Evolutionary conservation across 768 basidiomycete genomes (phyloP).

Genomic region (Strobilomyces dryophilus): DNA sequence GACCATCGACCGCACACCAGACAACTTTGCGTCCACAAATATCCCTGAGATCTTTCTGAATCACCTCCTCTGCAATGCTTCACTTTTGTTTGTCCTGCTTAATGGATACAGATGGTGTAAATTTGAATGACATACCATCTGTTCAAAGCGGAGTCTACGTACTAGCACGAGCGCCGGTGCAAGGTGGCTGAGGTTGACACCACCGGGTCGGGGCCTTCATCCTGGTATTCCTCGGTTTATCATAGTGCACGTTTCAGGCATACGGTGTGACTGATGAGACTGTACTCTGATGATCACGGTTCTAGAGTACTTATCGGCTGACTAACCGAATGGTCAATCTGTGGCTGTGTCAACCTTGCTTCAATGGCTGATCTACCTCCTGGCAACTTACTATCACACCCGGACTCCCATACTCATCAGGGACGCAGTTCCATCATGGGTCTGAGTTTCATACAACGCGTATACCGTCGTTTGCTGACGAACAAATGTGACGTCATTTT

Average conservation of each 20-base stretch:
- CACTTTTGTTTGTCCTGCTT: background rate
- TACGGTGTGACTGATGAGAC: background rate
- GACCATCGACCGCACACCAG: conserved; percentile 33
- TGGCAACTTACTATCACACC: too few relatives aligned
- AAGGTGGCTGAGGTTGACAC: background rate
- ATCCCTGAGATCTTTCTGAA: conserved; percentile 66
- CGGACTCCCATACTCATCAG: too few relatives aligned
- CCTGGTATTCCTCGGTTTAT: background rate
- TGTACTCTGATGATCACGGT: background rate
- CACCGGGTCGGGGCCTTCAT: background rate
- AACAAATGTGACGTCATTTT: background rate
- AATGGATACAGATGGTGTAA: background rate
- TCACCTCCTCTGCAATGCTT: background rate
- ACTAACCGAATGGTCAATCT: too few relatives aligned
- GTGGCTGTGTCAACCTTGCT: too few relatives aligned
- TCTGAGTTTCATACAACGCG: background rate
- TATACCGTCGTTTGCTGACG: background rate
- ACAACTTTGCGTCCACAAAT: conserved; percentile 66
- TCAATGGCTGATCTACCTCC: background rate
- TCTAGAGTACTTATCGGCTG: too few relatives aligned
- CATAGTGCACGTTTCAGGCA: background rate
- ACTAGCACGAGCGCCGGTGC: background rate
- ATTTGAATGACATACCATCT: background rate
- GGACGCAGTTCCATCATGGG: background rate
- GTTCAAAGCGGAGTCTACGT: background rate